Base-by-base conservation (phyloP, 768 basidiomycete genomes). In the Cystobasidiopsis lactophilus region DNA sequence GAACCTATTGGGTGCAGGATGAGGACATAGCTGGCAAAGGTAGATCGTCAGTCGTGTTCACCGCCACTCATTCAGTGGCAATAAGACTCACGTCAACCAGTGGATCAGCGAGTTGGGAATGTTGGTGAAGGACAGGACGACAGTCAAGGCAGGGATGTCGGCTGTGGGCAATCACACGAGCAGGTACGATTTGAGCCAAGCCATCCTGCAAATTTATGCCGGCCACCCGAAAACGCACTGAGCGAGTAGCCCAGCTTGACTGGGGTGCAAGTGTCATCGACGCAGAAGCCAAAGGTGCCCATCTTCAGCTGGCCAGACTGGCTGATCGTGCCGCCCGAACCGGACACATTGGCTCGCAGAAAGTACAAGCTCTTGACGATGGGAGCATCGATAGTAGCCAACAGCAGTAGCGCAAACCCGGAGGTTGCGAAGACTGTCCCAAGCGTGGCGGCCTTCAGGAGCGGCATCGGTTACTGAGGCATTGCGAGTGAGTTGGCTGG, bases 241-340 rank as follows among this genome's bases (percentile, higher is more conserved):
- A 95, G 76, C 59, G 84, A 66, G 65, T 95, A 96, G 40, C 91
- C 91, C 21, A 96, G 74, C 2, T 75, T 73, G 0, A 85, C 77
- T 26, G 70, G 78, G 11, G 82, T 81, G 68, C 91, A 96, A 3
- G 71, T 80, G 5, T 73, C 76, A 27, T 41, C 55, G 5, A 79
- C 48, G 64, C 91, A 98, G 62, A 85, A 96, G 0, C 91, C 91
- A 49, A 93, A 69, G 0, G 83, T 83, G 9, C 91, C 91, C 62
- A 98, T 80, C 0, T 76, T 83, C 30, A 91, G 75, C 1, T 72
- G 67, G 23, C 81, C 85, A 2, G 45, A 31, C 47, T 54, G 40
- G 14, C 46, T 51, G 7, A 62, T 62, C 46, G 67, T 71, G 43
- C 69, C 47, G 23, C 72, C 71, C 31, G 69, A 62, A 19, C 67